Conservation (phyloP, 495 filamentous ascomycete species). For the Physcia stellaris region DNA sequence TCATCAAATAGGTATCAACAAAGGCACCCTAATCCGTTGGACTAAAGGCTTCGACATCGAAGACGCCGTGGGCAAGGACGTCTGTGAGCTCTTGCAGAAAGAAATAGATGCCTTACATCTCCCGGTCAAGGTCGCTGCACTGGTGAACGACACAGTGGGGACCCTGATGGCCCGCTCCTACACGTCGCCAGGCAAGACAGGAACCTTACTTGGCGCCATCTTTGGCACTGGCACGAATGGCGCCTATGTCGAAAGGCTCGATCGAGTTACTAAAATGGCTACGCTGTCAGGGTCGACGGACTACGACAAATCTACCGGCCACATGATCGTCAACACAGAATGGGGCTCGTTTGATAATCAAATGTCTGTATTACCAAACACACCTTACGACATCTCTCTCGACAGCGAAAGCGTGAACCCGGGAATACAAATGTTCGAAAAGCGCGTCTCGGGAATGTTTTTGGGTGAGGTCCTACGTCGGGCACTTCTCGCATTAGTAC, state of each 20-base stretch:
- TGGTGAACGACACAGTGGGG: constrained; percentile 96
- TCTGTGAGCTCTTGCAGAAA: constrained; percentile 76
- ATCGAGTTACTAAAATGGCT: constrained; percentile 33
- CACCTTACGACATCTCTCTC: constrained; percentile 64
- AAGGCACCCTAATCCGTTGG: constrained; percentile 85
- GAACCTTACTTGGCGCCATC: constrained; percentile 81
- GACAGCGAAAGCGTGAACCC: constrained; percentile 79
- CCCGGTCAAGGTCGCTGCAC: constrained; percentile 81
- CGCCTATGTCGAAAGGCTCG: constrained; percentile 32
- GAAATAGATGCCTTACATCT: constrained; percentile 80
- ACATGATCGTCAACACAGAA: constrained; percentile 97
- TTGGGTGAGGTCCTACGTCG: constrained; percentile 84
- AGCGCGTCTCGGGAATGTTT: constrained; percentile 97
- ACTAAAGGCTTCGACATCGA: constrained; percentile 96
- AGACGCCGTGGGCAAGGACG: constrained; percentile 86
- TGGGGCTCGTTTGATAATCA: constrained; percentile 98
- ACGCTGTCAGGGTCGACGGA: constrained; percentile 31
- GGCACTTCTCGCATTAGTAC: constrained; percentile 51
- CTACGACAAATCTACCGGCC: constrained; percentile 70
- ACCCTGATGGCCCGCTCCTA: constrained; percentile 97
- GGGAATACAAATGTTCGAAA: constrained; percentile 97
- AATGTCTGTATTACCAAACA: constrained; percentile 73
- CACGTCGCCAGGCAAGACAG: constrained; percentile 75
- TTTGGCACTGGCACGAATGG: constrained; percentile 33
- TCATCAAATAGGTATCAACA: constrained; percentile 85